Base-by-base conservation (phyloP, 2,329 filamentous ascomycete genomes). In the Ophiostoma angusticollis region DNA sequence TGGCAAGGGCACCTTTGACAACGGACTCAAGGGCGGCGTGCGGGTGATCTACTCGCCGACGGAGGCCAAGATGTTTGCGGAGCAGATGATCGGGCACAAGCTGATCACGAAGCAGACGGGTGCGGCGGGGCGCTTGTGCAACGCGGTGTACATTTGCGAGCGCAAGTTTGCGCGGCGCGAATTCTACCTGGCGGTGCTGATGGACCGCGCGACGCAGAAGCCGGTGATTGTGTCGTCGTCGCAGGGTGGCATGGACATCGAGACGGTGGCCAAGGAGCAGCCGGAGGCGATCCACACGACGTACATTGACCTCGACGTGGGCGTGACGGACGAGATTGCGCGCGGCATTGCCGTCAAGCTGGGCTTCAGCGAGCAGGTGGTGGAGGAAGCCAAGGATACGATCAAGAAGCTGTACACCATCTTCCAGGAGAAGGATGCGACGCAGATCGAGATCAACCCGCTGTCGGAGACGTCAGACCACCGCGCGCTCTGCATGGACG, bases 11-110 rank as follows among this genome's bases (percentile, higher is more conserved):
- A 80, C 78, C 54, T 98, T 98, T 60, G 86, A 94, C 69, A 96
- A 95, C 65, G 91, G 91, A 55, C 80, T 98, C 61, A 98, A 98
- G 74, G 91, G 91, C 56, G 91, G 91, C 70, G 91, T 98, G 54
- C 80, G 91, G 55, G 87, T 98, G 56, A 93, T 98, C 67, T 98
- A 96, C 77, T 96, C 89, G 70, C 84, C 91, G 44, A 87, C 86
- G 54, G 77, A 81, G 72, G 91, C 91, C 58, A 83, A 85, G 72
- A 94, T 96, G 78, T 94, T 98, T 61, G 89, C 91, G 53, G 76
- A 89, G 53, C 87, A 98, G 72, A 98, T 98, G 91, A 96, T 98
- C 65, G 91, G 91, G 59, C 89, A 98, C 71, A 95, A 95, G 68
- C 85, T 98, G 65, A 77, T 98, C 67, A 98, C 91, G 64, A 98